phyloP scores from a whole-genome alignment of 2,329 filamentous ascomycete genomes.

The Talaromyces sp. region DNA sequence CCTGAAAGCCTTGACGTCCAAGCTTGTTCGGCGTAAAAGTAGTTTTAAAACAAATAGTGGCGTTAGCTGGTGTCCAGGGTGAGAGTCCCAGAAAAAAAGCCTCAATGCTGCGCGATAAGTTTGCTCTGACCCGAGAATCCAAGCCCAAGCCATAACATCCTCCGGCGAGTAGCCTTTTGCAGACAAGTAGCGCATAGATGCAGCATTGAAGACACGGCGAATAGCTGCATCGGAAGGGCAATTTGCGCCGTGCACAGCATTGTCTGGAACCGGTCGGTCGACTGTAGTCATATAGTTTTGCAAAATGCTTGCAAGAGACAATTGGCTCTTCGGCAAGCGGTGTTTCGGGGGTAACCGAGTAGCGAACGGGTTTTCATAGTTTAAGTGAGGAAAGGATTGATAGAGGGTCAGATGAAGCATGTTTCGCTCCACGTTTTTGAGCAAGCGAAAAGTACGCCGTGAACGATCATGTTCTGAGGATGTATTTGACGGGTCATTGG shows the following conservation, averaged over 20 bases:
- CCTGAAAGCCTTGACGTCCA: constrained; percentile 38
- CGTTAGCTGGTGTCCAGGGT: constrained; percentile 16
- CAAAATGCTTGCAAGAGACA: constrained; percentile 29
- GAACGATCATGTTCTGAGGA: not conserved
- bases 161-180: constrained; percentile 26
- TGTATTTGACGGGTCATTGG: not conserved
- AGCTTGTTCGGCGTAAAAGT: constrained; percentile 38
- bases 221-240: constrained; percentile 13
- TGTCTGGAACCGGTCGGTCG: not conserved
- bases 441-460: not conserved
- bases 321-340: not conserved
- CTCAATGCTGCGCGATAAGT: constrained; percentile 31
- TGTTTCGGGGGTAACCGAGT: not conserved
- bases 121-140: constrained; percentile 37
- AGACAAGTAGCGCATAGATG: constrained; percentile 23
- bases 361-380: not conserved
- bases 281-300: constrained; percentile 24
- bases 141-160: constrained; percentile 43
- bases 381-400: constrained; percentile 3
- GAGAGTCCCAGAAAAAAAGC: constrained; percentile 25
- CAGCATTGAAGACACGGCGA: constrained; percentile 24
- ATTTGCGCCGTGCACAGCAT: not conserved
- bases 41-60: constrained; percentile 45
- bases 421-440: not conserved
- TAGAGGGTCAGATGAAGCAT: not conserved